Evolutionary conservation across 441 rosid genomes (phyloP), one percentile per base, ranked within the genome.

Genomic region (Capsella rubella): DNA sequence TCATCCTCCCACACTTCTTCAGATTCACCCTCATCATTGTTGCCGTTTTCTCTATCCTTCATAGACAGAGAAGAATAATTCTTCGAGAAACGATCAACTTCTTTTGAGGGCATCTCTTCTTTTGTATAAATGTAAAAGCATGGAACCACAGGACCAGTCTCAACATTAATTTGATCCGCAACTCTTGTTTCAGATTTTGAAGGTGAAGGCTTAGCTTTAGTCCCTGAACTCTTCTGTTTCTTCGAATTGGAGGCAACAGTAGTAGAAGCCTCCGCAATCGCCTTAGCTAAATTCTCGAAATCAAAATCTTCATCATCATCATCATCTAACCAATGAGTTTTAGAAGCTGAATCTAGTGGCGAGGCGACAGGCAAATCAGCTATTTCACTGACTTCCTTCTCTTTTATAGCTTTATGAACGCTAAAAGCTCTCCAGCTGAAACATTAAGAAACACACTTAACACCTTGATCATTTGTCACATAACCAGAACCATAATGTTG

Each of bases 381-480:
- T 32, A 2, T 28, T 56, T 12, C 54, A 61, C 68, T 47, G 0
- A 63, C 46, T 62, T 78, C 82, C 52, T 78, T 57, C 28, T 12
- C 84, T 64, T 71, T 21, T 0, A 74, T 71, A 63, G 65, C 52
- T 81, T 82, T 90, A 75, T 84, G 93, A 79, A 90, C 56, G 55
- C 95, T 90, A 82, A 90, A 75, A 68, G 90, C 97, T 75, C 88
- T 89, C 97, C 97, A 95, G 65, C 99, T 95, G 74, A 43, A 46
- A 43, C 55, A 34, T 12, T 25, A 11, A 37, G 39, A n/a, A 25
- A 37, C 46, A 55, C 32, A 25, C 1, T 42, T 42, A 8, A 55
- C 5, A 67, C 16, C 45, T 13, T 39, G 66, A 37, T 59, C 74
- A 61, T 12, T 21, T 63, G 11, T 29, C 6, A 46, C 46, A 59